Base-by-base conservation (phyloP, 225 moss, liverwort and hornwort species). In the Climacium dendroides region DNA sequence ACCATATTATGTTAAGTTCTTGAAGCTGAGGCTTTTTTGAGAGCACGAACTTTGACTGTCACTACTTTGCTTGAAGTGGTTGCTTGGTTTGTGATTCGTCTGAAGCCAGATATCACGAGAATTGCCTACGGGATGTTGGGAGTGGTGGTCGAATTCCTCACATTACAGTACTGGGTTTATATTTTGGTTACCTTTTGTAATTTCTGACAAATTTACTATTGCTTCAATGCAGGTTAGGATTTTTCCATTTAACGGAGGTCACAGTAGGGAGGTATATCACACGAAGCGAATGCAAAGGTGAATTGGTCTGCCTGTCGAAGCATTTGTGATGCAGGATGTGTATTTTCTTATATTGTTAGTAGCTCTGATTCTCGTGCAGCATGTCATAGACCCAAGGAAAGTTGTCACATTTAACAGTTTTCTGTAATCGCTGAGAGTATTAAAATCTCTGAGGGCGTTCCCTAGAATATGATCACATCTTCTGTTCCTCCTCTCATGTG, bases 271-370 rank as follows among this genome's bases (percentile, higher is more conserved):
- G 91, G 94, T 96, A 5, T 99, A 99, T 87, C 98, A 99, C 77
- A 99, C 98, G 18, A 99, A 97, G 92, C 93, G 98, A 74, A 99
- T 99, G 98, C 98, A 99, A 88, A 97, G 98, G 98, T 98, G 85
- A 88, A 58, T 53, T 47, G 32, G 8, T 29, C 29, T 82, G 34
- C 88, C 55, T 74, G 48, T 82, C 63, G 43, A 82, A 65, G 87
- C 71, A 73, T 48, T 89, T 34, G 7, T 77, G 76, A 30, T 84
- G 86, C n/a, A 67, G 59, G 52, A 43, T 65, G 63, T 30, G 15
- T 29, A 41, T 75, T 67, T 80, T 73, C 79, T 63, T 74, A 25
- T 32, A 10, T 37, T 37, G 45, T 41, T 81, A 62, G 59, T 37
- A 53, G 39, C 29, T 90, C 28, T 39, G 35, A 81, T 69, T 73